Evolutionary conservation across 352 stramenopile species (phyloP).

Genomic region (Phytophthora meadii): DNA sequence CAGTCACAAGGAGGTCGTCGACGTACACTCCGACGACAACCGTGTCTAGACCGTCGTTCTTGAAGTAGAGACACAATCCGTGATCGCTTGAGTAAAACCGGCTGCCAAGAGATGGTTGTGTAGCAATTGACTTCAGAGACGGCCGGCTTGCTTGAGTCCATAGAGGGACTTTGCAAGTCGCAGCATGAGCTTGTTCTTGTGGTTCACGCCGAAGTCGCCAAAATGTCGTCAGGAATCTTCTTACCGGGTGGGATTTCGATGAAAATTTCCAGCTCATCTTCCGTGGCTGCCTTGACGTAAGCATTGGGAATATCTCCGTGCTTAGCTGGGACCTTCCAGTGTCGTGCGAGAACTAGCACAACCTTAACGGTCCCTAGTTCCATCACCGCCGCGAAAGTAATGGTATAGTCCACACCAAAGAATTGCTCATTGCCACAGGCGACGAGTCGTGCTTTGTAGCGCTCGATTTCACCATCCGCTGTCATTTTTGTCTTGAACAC

Average conservation of each 20-base stretch:
- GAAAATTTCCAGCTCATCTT: not conserved
- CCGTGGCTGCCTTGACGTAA: not conserved
- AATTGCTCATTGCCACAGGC: not conserved
- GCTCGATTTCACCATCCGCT: conserved; percentile 5
- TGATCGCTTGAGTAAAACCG: conserved; percentile 4
- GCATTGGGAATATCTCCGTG: conserved; percentile 1
- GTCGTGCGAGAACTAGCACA: not conserved
- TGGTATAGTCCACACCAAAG: not conserved
- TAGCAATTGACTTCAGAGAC: not conserved
- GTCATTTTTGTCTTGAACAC: no score
- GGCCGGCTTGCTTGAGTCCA: conserved; percentile 2
- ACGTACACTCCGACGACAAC: conserved; percentile 2
- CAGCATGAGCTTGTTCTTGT: not conserved
- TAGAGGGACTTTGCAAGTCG: not conserved
- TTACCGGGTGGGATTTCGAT: not conserved
- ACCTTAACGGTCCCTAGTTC: not conserved
- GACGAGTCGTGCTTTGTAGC: not conserved
- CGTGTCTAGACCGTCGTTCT: not conserved
- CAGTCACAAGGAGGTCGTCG: conserved; percentile 10
- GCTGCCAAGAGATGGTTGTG: not conserved
- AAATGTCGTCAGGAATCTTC: not conserved
- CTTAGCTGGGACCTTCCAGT: not conserved
- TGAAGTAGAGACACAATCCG: conserved; percentile 8
- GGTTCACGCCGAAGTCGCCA: not conserved
- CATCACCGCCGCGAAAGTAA: not conserved